phyloP scores from a whole-genome alignment of 441 rosid species.

The Codiaeum variegatum region DNA sequence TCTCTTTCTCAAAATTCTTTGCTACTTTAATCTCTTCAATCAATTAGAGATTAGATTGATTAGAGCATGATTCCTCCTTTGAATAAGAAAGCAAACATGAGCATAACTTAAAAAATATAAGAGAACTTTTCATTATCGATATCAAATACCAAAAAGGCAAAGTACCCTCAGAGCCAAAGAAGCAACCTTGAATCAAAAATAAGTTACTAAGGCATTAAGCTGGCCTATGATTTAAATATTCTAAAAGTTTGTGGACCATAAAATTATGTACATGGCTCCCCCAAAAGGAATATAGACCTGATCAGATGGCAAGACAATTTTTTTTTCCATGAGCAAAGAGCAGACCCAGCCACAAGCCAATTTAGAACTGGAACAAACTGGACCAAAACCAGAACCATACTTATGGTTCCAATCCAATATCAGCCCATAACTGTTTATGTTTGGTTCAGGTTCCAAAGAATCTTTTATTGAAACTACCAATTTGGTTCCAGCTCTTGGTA shows the following conservation, averaged over 20 bases:
- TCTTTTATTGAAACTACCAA: too few species aligned
- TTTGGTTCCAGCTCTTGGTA: too few species aligned
- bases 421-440: too few species aligned
- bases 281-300: neutral
- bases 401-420: too few species aligned
- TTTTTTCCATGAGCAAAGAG: neutral
- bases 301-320: slow-evolving; percentile 6
- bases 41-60: neutral
- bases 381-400: too few species aligned
- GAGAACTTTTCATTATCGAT: neutral
- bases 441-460: too few species aligned
- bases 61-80: neutral
- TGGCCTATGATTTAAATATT: neutral
- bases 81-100: neutral
- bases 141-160: neutral
- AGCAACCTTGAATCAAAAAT: neutral
- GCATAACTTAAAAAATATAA: neutral
- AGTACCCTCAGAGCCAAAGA: neutral
- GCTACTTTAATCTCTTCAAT: neutral
- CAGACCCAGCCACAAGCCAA: too few species aligned
- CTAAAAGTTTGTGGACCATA: neutral
- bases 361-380: too few species aligned
- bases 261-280: neutral
- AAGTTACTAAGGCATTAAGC: neutral
- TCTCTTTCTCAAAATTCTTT: neutral